Conservation (phyloP, 2,329 filamentous ascomycete genomes). For the Thelonectria blattea region DNA sequence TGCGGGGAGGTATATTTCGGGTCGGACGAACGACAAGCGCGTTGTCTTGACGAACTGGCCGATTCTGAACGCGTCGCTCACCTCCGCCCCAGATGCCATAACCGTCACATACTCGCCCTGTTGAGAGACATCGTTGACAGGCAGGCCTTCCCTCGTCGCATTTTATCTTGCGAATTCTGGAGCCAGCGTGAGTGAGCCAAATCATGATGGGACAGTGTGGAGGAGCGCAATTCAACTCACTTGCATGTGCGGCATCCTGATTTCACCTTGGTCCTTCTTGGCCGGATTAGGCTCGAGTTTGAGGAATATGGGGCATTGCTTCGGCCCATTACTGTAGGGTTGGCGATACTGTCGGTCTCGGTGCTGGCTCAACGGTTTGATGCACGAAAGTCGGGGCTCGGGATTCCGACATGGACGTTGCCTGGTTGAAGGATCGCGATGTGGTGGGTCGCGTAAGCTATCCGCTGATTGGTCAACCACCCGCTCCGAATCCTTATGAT, state of each 20-base stretch:
- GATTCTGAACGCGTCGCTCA: background rate
- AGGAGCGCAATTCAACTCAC: conserved; percentile 17
- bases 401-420: too few species aligned
- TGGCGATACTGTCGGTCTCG: background rate
- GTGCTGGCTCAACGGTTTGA: background rate
- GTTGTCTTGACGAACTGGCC: background rate
- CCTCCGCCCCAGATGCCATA: conserved; percentile 14
- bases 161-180: conserved; percentile 16
- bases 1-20: background rate
- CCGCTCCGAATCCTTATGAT: too few species aligned
- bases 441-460: too few species aligned
- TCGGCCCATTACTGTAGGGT: background rate
- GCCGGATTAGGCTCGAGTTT: background rate
- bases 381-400: background rate
- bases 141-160: conserved; percentile 9
- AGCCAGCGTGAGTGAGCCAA: background rate
- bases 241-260: conserved; percentile 37
- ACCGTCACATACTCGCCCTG: conserved; percentile 11
- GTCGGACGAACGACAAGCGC: background rate
- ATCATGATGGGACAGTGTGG: too few species aligned
- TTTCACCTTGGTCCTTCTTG: conserved; percentile 27
- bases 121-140: conserved; percentile 4
- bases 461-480: background rate
- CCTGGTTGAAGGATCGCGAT: too few species aligned
- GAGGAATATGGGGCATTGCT: background rate